phyloP scores from a whole-genome alignment of 306 rosid species.

The Cucurbita maxima region DNA sequence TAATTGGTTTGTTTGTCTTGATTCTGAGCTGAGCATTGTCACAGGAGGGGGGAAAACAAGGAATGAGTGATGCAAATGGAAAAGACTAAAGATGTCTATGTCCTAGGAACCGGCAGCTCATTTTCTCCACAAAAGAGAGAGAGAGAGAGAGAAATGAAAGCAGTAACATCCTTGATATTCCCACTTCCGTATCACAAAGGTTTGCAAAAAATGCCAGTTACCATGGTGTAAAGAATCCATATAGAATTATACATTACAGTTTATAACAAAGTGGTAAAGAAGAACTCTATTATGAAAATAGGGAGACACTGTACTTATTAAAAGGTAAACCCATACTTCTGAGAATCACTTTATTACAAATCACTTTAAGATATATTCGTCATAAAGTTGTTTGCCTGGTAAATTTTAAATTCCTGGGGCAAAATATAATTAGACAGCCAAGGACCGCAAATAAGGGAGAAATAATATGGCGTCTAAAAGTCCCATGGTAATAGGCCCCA shows the following conservation, averaged over 20 bases:
- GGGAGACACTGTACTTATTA: not conserved
- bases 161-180: not conserved
- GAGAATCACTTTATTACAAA: not conserved
- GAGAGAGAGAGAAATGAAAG: not conserved
- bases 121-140: not conserved
- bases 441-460: not conserved
- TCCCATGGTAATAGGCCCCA: not conserved
- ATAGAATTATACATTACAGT: not conserved
- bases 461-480: not conserved
- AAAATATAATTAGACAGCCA: not conserved
- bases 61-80: not conserved
- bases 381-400: not conserved
- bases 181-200: not conserved
- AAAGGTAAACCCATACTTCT: not conserved
- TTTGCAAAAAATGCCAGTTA: not conserved
- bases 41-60: slow-evolving; percentile 9
- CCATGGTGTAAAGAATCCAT: not conserved
- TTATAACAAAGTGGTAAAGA: not conserved
- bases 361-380: not conserved
- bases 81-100: not conserved
- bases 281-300: not conserved
- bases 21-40: slow-evolving; percentile 59
- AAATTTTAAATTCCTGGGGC: not conserved
- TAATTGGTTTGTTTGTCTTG: slow-evolving; percentile 73
- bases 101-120: not conserved